Evolutionary conservation across 169 alveolate species (phyloP), one percentile per base, ranked within the genome.

Genomic region (Plasmodium knowlesi): DNA sequence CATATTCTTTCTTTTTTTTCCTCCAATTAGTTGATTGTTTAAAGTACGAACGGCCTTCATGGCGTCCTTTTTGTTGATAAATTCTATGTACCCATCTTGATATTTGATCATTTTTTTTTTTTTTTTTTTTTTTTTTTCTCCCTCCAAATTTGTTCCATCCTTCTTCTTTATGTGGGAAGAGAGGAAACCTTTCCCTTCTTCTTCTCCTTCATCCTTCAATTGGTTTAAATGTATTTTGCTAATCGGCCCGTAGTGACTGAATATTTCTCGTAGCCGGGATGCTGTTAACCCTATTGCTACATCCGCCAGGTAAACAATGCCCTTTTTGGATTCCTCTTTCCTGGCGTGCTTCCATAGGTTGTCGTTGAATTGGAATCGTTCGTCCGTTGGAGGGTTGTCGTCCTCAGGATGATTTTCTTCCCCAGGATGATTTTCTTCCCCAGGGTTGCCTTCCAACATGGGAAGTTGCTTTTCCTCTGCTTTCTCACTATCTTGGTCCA

Each of bases 21-120:
- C 99, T 37, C 98, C 99, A 22, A 98, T 96, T 46, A 95, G 95
- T 82, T 96, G 96, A 50, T 97, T 97, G 94, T 98, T 98, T 43
- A 98, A 96, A 16, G 96, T 95, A 53, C 89, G 83, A n/a, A 98
- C 99, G 6, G 97, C 98, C 19, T 83, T 80, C 93, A 97, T 98
- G 30, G 99, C 99, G 90, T 95, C 97, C 78, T 85, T 94, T 90
- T 98, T 98, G 88, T 96, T 96, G 28, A 93, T 30, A 84, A 98
- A 98, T 95, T 98, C 99, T 37, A 98, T 91, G 98, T 99, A 98
- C 1, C 99, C 99, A 85, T 97, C 99, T 79, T 93, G 92, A 88
- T 97, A 97, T 28, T 96, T 95, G n/a, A 89, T 89, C 16, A 83
- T 81, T 19, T 22, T 19, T 22, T 53, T 73, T 73, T 73, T 73